These are phyloP conservation scores for Mangifera indica DNA, from an alignment of 345 rosid species.

Conservation along the genomic window DNA sequence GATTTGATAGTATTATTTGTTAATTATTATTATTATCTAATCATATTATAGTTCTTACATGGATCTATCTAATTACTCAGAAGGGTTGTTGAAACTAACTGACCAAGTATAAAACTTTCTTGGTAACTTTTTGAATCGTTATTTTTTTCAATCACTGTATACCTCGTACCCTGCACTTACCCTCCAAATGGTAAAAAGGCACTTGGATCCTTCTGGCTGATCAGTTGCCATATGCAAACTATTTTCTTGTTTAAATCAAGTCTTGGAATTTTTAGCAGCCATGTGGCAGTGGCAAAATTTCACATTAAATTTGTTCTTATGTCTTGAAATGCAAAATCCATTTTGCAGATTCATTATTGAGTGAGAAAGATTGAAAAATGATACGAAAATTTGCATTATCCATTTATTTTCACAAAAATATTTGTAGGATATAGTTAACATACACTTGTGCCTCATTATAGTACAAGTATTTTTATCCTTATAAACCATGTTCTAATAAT, in stretches of 20 bases:
- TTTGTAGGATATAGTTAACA: too few species aligned
- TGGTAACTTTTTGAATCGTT: too few species aligned
- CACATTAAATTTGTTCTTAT: too few species aligned
- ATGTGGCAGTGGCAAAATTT: neutral
- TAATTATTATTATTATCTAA: too few species aligned
- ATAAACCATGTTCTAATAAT: neutral
- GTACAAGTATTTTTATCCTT: neutral
- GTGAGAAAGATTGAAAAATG: too few species aligned
- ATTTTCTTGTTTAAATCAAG: neutral
- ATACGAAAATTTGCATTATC: neutral
- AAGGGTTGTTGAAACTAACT: too few species aligned
- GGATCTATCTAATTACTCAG: neutral
- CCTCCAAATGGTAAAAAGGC: neutral
- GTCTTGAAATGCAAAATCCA: neutral
- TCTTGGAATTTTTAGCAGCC: neutral
- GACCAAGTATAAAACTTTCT: too few species aligned
- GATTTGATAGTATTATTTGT: too few species aligned
- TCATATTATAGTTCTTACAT: neutral
- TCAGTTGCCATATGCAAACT: neutral
- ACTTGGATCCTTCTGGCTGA: neutral
- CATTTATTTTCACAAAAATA: too few species aligned
- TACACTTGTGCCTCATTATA: neutral
- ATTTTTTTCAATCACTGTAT: too few species aligned
- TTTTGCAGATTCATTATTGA: too few species aligned
- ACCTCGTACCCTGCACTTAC: too few species aligned